Evolutionary conservation across 176 grass and related monocot species (phyloP), one percentile per base, ranked within the genome.

Genomic region (Phoenix roebelenii): DNA sequence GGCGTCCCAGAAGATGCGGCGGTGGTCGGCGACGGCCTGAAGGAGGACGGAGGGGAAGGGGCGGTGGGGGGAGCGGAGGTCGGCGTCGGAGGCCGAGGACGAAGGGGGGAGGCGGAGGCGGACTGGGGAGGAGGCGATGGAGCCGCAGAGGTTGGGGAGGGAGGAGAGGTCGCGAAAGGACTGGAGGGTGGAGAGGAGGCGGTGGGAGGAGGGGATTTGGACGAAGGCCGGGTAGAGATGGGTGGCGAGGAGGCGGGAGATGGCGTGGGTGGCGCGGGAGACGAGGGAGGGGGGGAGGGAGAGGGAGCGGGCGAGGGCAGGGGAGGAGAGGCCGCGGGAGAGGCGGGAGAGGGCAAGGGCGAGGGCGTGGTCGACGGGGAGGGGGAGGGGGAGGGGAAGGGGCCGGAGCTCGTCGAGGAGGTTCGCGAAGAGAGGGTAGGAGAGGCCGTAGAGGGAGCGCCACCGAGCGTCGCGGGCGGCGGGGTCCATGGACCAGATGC

Each of bases 1-100:
- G 20, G 68, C 68, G 22, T 71, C 68, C 68, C 55, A 71, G 68
- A 71, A 71, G 23, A 71, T 39, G 55, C 59, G 29, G 65, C 65
- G 52, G 52, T 68, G 65, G 23, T 68, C 52, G 52, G 52, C 25
- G 24, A 66, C 64, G 16, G 26, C 50, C 64, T 66, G 64, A 17
- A 66, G 64, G 18, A 68, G 65, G 24, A 68, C 52, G 24, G 65
- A 68, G 2, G 65, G 65, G 52, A 68, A 56, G 24, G 65, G 12
- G 3, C 28, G 52, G 26, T 30, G 52, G 1, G 65, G 26, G 18
- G 28, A 68, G 4, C 65, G 65, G 28, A 68, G 52, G 65, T 55
- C 51, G 23, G 32, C 65, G n/a, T 25, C 52, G 17, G 5, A 25
- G 60, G 60, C 5, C 19, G 35, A 19, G 60, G n/a, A 22, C 35